Evolutionary conservation across 805 yeast genomes (phyloP), one percentile per base, ranked within the genome.

Genomic region (Candida methanosorbosa): DNA sequence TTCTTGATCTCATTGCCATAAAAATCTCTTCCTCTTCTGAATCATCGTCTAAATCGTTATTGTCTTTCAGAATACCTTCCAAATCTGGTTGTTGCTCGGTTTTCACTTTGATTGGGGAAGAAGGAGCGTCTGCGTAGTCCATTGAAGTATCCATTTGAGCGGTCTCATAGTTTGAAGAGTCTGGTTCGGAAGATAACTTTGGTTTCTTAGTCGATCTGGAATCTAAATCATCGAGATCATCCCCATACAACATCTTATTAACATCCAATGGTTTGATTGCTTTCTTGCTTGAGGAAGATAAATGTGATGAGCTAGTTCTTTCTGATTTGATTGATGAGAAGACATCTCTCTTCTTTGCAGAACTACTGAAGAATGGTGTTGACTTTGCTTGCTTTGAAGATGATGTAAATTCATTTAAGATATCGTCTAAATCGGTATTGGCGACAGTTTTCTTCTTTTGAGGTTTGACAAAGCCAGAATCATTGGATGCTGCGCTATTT

Each of bases 361-460:
- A 26, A 16, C 34, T 32, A 6, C 44, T 33, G 20, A 43, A 45
- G 15, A 44, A 38, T 9, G 53, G 48, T n/a, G 52, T 52, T 11
- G 43, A 33, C 29, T 39, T 45, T 16, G 40, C 25, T 5, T 36
- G 29, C 8, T 45, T 30, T 1, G 61, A 53, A 16, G 52, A 40
- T 6, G 45, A 36, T 14, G 62, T 64, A 30, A 74, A 70, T 36
- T 75, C 86, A 39, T 71, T 74, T 32, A 82, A 62, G 36, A 82
- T 75, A 48, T 81, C 88, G 51, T 81, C 88, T 40, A 86, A 39
- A 69, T 73, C 33, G 70, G 34, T 34, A 4, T 46, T 70, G 28
- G 66, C 68, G 2, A 66, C 61, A 35, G 72, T 68, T 35, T 59
- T 61, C 38, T 65, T 66, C 9, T 58, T 56, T 18, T 51, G 42